These are phyloP conservation scores for Posidonia australis DNA, from an alignment of 106 monocot species.

Conservation along the genomic window DNA sequence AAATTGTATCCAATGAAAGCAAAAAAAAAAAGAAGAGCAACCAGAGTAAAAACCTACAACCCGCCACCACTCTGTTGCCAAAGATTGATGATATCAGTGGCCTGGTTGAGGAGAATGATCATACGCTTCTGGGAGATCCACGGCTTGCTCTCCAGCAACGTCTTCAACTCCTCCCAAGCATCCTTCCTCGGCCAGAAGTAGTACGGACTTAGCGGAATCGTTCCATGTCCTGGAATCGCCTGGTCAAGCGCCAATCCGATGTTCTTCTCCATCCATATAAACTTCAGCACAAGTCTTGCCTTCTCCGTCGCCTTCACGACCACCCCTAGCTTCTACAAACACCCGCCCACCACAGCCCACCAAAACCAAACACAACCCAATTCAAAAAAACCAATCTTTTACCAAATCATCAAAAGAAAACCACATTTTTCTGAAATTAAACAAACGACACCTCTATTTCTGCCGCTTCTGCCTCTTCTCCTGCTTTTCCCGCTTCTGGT, in stretches of 20 bases:
- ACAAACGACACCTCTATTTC: slow-evolving; percentile 2
- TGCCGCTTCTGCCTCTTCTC: neutral
- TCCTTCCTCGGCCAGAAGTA: slow-evolving; percentile 35
- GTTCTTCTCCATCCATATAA: slow-evolving; percentile 40
- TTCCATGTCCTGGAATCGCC: slow-evolving; percentile 22
- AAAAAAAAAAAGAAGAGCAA: neutral
- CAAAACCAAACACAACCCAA: neutral
- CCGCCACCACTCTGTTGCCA: slow-evolving; percentile 23
- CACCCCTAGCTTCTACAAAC: slow-evolving; percentile 17
- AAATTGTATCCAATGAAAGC: too few relatives aligned
- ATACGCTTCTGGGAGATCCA: slow-evolving; percentile 33
- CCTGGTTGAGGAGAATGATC: slow-evolving; percentile 37
- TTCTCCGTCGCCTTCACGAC: slow-evolving; percentile 22
- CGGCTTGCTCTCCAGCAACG: slow-evolving; percentile 25
- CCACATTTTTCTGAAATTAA: neutral
- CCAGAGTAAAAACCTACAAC: neutral
- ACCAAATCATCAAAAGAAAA: neutral
- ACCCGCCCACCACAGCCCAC: neutral
- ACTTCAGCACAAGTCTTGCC: slow-evolving; percentile 27
- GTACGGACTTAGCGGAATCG: slow-evolving; percentile 23
- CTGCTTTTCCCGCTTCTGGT: neutral
- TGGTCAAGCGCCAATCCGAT: slow-evolving; percentile 25
- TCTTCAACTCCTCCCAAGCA: slow-evolving; percentile 32
- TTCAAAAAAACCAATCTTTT: neutral
- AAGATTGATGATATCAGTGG: slow-evolving; percentile 29